Conservation (phyloP, 2,329 filamentous ascomycete genomes). For the Aspergillus spinulosporus region DNA sequence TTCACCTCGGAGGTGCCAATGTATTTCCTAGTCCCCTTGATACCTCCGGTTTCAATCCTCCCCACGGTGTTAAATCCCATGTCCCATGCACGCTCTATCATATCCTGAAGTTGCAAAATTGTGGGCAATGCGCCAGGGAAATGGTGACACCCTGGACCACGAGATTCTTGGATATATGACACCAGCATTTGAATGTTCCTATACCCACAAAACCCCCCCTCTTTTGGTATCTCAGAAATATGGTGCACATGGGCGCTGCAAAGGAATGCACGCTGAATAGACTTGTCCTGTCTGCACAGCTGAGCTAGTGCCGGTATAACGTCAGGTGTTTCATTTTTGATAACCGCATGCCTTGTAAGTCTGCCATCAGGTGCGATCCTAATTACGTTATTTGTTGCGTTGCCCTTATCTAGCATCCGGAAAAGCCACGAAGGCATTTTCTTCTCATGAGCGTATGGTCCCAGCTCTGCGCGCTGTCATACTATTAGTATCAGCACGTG, state of each 20-base stretch:
- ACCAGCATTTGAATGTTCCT: conserved; percentile 90
- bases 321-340: conserved; percentile 52
- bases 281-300: conserved; percentile 64
- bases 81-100: conserved; percentile 88
- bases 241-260: conserved; percentile 76
- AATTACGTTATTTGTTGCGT: conserved; percentile 57
- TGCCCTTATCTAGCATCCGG: conserved; percentile 60
- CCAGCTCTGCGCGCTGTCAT: conserved; percentile 61
- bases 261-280: conserved; percentile 71
- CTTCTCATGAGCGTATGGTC: conserved; percentile 70
- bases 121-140: conserved; percentile 67
- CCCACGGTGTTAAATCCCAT: conserved; percentile 74
- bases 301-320: conserved; percentile 64
- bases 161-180: conserved; percentile 69
- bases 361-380: conserved; percentile 48
- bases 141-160: conserved; percentile 57
- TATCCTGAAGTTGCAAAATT: conserved; percentile 79
- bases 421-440: conserved; percentile 72
- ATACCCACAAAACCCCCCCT: conserved; percentile 93
- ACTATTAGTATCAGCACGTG: conserved; percentile 20
- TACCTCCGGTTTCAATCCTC: conserved; percentile 78
- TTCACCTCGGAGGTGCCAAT: conserved; percentile 86
- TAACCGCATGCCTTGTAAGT: conserved; percentile 42
- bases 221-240: conserved; percentile 75
- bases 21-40: conserved; percentile 86